Conservation (phyloP, 805 yeast genomes). For the Dipodascopsis tothii region DNA sequence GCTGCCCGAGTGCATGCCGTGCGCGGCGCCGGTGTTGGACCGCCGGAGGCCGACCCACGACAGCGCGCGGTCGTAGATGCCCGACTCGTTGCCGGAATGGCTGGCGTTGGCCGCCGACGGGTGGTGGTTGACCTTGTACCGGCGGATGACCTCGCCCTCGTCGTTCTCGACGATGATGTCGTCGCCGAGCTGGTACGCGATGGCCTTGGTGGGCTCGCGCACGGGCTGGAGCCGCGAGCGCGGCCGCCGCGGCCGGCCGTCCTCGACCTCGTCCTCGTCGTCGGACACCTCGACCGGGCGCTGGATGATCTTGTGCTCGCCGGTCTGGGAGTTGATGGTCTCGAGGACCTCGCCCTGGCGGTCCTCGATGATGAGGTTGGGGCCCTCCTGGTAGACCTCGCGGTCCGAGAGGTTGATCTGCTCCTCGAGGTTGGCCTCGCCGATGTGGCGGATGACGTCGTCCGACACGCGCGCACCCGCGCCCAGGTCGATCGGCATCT, state of each 20-base stretch:
- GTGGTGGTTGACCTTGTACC: slow-evolving; percentile 68
- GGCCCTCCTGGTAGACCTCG: slow-evolving; percentile 62
- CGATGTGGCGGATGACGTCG: slow-evolving; percentile 1
- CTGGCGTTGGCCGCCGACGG: slow-evolving; percentile 9
- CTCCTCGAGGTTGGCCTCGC: slow-evolving; percentile 19
- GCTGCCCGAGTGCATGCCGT: neutral
- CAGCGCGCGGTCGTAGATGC: slow-evolving; percentile 39
- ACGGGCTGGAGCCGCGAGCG: slow-evolving; percentile 16
- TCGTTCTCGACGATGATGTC: slow-evolving; percentile 76
- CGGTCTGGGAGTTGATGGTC: slow-evolving; percentile 28
- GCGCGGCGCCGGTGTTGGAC: slow-evolving; percentile 9
- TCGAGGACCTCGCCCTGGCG: slow-evolving; percentile 68
- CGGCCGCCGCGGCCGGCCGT: slow-evolving; percentile 31
- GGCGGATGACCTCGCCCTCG: slow-evolving; percentile 83
- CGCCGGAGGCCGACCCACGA: slow-evolving; percentile 48
- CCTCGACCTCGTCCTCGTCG: slow-evolving; percentile 35
- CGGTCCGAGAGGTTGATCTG: slow-evolving; percentile 15
- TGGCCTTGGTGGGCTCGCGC: slow-evolving; percentile 34
- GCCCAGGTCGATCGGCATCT: neutral
- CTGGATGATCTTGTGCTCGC: slow-evolving; percentile 12
- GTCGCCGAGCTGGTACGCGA: slow-evolving; percentile 75
- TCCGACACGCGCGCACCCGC: slow-evolving; percentile 12
- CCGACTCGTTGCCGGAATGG: slow-evolving; percentile 6
- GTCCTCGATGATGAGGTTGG: slow-evolving; percentile 67
- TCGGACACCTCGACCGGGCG: slow-evolving; percentile 18